Conservation (phyloP, 768 basidiomycete species). For the Dendrothele bispora region DNA sequence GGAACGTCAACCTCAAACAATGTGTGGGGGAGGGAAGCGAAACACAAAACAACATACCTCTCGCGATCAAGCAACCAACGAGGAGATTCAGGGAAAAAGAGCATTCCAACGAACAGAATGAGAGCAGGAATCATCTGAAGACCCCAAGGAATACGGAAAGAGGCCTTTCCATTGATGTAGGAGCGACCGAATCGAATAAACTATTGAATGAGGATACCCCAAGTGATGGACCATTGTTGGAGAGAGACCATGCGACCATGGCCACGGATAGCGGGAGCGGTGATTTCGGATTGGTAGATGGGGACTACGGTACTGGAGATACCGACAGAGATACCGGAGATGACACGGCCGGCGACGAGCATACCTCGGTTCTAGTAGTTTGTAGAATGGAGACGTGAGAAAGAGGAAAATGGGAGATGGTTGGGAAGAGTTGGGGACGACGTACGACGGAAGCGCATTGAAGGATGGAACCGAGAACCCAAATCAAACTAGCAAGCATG, state of each 20-base stretch:
- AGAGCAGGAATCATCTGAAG: constrained; percentile 79
- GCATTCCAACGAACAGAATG: constrained; percentile 66
- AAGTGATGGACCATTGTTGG: constrained; percentile 81
- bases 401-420: no score
- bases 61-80: constrained; percentile 69
- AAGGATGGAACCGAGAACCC: constrained; percentile 72
- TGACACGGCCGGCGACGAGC: constrained; percentile 70
- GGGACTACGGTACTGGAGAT: constrained; percentile 67
- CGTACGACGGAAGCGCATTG: constrained; percentile 59
- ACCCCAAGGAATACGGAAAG: constrained; percentile 82
- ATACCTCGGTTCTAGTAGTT: constrained; percentile 52
- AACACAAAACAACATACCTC: constrained; percentile 32
- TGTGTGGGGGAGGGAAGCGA: no score
- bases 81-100: constrained; percentile 67
- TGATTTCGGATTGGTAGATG: constrained; percentile 75
- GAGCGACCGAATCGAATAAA: constrained; percentile 78
- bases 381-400: neutral
- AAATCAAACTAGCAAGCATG: constrained; percentile 65
- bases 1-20: no score
- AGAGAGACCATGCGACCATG: constrained; percentile 75
- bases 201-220: constrained; percentile 77
- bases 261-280: constrained; percentile 68
- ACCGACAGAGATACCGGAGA: constrained; percentile 69
- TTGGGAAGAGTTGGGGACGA: neutral
- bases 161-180: constrained; percentile 66